phyloP scores from a whole-genome alignment of 2,329 filamentous ascomycete genomes.

The Cercospora citrullina region DNA sequence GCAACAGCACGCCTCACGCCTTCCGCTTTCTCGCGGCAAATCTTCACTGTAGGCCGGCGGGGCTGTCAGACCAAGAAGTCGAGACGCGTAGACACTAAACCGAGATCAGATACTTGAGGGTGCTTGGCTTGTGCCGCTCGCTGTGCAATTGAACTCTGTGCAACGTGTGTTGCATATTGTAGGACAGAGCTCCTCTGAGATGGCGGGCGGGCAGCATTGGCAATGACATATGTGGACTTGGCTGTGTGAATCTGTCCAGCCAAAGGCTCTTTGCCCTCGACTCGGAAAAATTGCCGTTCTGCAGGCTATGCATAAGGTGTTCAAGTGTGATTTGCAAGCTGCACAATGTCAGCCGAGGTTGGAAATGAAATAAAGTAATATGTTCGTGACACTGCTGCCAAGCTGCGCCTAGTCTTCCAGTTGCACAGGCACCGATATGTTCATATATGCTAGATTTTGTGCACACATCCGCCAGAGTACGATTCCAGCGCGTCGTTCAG shows the following conservation, averaged over 20 bases:
- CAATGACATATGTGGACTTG: constrained; percentile 6
- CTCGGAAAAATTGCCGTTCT: background rate
- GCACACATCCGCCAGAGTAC: background rate
- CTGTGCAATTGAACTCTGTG: background rate
- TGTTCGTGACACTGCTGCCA: background rate
- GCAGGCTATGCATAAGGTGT: background rate
- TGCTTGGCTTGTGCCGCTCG: background rate
- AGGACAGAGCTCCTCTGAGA: background rate
- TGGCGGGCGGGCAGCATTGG: constrained; percentile 8
- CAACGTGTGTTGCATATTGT: background rate
- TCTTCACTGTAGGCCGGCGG: background rate
- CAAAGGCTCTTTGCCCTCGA: background rate
- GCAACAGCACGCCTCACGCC: background rate
- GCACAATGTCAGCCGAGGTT: background rate
- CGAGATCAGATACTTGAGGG: background rate
- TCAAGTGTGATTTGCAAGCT: background rate
- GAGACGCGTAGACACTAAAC: constrained; percentile 3
- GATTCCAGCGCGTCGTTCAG: background rate
- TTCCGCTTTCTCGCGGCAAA: background rate
- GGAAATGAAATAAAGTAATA: background rate
- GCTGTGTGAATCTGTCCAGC: background rate
- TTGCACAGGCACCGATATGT: background rate
- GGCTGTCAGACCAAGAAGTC: background rate
- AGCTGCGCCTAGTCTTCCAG: background rate
- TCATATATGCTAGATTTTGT: background rate